Evolutionary conservation across 2,329 filamentous ascomycete species (phyloP).

Genomic region (Hypoxylon sp.): DNA sequence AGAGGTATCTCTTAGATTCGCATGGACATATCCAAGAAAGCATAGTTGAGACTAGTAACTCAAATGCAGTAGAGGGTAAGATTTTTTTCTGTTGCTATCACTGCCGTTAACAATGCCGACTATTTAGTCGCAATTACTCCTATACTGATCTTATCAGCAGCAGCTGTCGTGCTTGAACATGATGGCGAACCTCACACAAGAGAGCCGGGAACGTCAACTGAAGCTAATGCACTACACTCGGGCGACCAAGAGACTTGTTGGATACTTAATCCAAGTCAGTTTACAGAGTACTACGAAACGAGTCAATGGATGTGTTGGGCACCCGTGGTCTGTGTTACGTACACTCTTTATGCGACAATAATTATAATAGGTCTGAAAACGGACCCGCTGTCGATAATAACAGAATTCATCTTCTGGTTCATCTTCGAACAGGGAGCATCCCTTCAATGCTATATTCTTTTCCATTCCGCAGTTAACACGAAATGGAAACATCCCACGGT

Average conservation of each 20-base stretch:
- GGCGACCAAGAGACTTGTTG: neutral
- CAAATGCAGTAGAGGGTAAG: conserved; percentile 12
- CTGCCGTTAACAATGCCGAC: neutral
- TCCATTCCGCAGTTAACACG: conserved; percentile 5
- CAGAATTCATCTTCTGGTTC: conserved; percentile 4
- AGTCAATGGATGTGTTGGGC: conserved; percentile 18
- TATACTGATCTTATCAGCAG: conserved; percentile 2
- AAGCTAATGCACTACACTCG: no score
- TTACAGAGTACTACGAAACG: conserved; percentile 17
- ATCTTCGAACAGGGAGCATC: conserved; percentile 8
- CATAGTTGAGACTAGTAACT: neutral
- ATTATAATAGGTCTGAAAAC: neutral
- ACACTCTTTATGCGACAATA: neutral
- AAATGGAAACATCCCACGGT: conserved; percentile 14
- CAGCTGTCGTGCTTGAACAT: neutral
- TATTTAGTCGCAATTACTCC: neutral
- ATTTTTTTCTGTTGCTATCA: neutral
- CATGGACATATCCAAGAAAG: neutral
- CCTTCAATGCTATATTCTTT: conserved; percentile 11
- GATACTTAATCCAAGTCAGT: conserved; percentile 6
- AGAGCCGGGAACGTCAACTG: neutral
- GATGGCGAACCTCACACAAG: neutral
- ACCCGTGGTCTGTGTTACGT: conserved; percentile 14
- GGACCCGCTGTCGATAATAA: conserved; percentile 7
- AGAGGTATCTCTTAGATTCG: neutral